A percentile compares a stretch with the other conserved stretches of the same genome.
Conservation (phyloP, 768 basidiomycete species). For the Hirschioporus abietinus region DNA sequence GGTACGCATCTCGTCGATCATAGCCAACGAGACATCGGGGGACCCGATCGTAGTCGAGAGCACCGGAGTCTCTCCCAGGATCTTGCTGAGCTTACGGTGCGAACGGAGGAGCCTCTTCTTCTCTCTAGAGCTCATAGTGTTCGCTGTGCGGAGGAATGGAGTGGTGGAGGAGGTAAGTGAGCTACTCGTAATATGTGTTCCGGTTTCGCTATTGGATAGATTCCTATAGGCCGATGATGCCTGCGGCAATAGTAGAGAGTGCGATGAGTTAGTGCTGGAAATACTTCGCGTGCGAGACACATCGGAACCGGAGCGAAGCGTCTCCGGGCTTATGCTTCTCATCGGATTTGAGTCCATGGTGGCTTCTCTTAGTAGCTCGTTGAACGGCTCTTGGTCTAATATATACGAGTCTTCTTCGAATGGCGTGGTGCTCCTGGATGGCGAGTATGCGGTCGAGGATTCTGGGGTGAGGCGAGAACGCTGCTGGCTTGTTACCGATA, state of each 20-base stretch:
- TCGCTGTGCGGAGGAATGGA: neutral
- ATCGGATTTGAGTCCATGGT: neutral
- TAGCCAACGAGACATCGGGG: neutral
- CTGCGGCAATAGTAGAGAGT: neutral
- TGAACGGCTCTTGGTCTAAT: neutral
- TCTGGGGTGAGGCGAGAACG: neutral
- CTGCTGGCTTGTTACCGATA: neutral
- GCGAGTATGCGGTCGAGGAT: neutral
- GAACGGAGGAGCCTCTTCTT: constrained; percentile 3
- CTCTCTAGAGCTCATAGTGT: neutral
- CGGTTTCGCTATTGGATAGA: neutral
- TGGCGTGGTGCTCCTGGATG: neutral
- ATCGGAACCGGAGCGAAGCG: constrained; percentile 1
- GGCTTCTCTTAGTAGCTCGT: neutral
- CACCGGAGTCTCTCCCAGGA: constrained; percentile 1
- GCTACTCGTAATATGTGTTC: neutral
- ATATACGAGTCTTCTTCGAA: neutral
- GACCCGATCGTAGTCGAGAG: neutral
- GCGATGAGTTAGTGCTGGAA: neutral
- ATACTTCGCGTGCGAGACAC: neutral
- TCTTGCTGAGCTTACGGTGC: neutral
- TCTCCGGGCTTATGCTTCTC: neutral
- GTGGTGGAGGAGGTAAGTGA: neutral
- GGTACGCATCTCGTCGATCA: neutral
- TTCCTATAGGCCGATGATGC: neutral